A percentile compares a stretch with the other conserved stretches of the same genome.
phyloP scores from a whole-genome alignment of 257 asterid species.

The Solanum lycopersicoides region DNA sequence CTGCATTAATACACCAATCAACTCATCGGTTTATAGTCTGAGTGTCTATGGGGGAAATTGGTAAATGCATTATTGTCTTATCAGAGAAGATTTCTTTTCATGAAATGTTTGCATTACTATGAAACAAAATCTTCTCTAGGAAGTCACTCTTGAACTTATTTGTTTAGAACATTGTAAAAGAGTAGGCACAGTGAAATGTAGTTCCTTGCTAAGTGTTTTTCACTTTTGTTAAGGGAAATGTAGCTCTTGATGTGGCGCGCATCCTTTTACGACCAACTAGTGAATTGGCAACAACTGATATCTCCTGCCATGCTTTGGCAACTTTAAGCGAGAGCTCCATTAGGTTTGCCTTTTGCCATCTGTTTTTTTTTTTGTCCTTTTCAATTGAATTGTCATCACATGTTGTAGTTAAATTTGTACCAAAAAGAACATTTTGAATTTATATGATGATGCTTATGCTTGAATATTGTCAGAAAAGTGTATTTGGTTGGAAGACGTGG shows the following conservation, averaged over 20 bases:
- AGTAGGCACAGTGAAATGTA: neutral
- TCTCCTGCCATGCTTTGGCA: constrained; percentile 71
- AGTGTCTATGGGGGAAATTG: neutral
- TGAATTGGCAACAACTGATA: constrained; percentile 81
- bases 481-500: constrained; percentile 97
- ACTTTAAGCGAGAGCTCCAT: constrained; percentile 65
- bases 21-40: neutral
- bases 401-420: neutral
- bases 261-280: constrained; percentile 67
- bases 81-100: neutral
- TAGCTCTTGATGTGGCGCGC: constrained; percentile 94
- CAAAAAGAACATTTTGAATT: neutral
- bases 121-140: neutral
- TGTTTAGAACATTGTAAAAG: neutral
- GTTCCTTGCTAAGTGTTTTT: neutral
- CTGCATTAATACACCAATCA: neutral
- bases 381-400: neutral
- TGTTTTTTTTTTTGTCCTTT: neutral
- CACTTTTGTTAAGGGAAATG: constrained; percentile 61
- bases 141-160: neutral
- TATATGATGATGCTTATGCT: neutral
- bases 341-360: constrained; percentile 34
- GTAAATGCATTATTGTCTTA: neutral
- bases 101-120: neutral
- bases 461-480: constrained; percentile 53